Evolutionary conservation across 768 basidiomycete genomes (phyloP).

Genomic region (Termitomyces sp.): DNA sequence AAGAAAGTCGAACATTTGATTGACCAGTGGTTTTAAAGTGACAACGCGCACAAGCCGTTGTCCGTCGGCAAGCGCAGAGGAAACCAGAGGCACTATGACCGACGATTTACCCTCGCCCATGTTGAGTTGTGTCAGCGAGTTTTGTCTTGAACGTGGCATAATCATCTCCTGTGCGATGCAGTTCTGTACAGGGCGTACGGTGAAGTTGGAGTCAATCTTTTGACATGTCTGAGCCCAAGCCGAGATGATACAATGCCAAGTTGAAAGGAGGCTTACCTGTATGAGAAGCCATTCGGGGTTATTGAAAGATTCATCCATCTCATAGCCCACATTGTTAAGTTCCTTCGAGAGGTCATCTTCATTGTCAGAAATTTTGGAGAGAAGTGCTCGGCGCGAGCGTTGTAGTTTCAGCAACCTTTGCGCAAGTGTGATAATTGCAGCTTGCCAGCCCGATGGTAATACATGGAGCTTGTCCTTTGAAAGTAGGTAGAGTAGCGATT

Average conservation of each 20-base stretch:
- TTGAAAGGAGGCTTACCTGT: conserved; percentile 31
- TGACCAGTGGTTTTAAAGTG: conserved; percentile 45
- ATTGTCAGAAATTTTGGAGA: conserved; percentile 4
- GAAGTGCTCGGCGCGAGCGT: background rate
- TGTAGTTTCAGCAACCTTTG: conserved; percentile 32
- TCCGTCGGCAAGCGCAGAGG: conserved; percentile 40
- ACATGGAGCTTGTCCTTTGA: conserved; percentile 23
- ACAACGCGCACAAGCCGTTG: conserved; percentile 45
- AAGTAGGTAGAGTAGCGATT: conserved; percentile 29
- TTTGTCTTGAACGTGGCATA: conserved; percentile 31
- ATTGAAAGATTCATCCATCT: conserved; percentile 11
- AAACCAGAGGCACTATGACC: conserved; percentile 49
- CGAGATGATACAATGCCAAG: no score
- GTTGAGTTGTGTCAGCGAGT: conserved; percentile 47
- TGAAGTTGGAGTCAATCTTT: conserved; percentile 21
- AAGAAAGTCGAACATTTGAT: conserved; percentile 51
- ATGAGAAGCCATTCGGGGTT: conserved; percentile 45
- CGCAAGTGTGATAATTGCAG: conserved; percentile 27
- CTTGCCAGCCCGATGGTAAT: conserved; percentile 26
- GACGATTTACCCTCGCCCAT: conserved; percentile 61
- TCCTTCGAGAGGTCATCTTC: conserved; percentile 19
- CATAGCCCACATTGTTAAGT: conserved; percentile 18
- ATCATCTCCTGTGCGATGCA: conserved; percentile 48
- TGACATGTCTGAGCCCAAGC: no score
- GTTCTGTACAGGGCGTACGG: conserved; percentile 41